Evolutionary conservation across 208 protist species (phyloP).

Genomic region (Leishmania braziliensis): DNA sequence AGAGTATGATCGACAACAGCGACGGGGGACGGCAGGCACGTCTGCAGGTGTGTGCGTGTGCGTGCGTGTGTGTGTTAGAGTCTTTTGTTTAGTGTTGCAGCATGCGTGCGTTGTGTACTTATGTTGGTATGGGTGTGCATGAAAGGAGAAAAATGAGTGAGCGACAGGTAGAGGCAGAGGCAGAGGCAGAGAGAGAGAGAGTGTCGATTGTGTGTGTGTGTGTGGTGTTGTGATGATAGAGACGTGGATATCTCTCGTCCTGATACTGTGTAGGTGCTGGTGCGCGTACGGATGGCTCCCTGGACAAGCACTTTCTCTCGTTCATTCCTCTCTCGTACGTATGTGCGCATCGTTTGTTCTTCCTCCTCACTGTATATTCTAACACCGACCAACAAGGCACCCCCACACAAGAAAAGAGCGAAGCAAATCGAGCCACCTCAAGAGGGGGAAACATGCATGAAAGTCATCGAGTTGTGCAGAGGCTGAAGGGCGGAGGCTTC

Average conservation of each 20-base stretch:
- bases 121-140: neutral
- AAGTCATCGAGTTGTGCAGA: neutral
- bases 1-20: neutral
- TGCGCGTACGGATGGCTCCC: neutral
- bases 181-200: neutral
- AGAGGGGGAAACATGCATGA: neutral
- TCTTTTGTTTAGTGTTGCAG: neutral
- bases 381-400: neutral
- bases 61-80: neutral
- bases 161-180: neutral
- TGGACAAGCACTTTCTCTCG: neutral
- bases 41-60: neutral
- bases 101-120: neutral
- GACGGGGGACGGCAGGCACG: neutral
- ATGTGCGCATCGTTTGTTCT: neutral
- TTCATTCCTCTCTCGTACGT: neutral
- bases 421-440: no score
- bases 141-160: neutral
- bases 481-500: neutral
- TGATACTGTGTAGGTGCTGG: neutral
- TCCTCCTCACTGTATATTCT: neutral
- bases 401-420: neutral
- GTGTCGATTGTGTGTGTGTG: neutral
- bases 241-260: neutral
- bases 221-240: neutral